These are phyloP conservation scores for Vigna trinervia DNA, from an alignment of 306 rosid genomes.

Conservation along the genomic window DNA sequence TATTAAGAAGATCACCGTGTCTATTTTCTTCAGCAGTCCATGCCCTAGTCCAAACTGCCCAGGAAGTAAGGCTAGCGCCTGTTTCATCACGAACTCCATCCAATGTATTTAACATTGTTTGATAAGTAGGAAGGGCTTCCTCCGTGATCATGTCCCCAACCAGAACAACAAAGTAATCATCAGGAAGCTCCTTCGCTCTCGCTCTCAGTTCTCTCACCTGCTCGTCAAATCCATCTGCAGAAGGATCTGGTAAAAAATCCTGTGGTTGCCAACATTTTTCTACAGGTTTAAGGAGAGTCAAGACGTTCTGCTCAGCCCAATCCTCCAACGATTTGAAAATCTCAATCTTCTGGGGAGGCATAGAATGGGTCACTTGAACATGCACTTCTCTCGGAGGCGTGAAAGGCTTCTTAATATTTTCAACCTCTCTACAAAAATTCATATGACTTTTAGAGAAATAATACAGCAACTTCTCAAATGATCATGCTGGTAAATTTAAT, in stretches of 20 bases:
- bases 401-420: slow-evolving; percentile 73
- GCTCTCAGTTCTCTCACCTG: slow-evolving; percentile 79
- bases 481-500: not conserved
- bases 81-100: slow-evolving; percentile 95
- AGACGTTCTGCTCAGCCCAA: slow-evolving; percentile 85
- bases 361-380: slow-evolving; percentile 85
- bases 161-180: slow-evolving; percentile 86
- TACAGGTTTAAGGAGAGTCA: slow-evolving; percentile 79
- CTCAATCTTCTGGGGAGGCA: slow-evolving; percentile 90
- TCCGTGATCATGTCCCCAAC: slow-evolving; percentile 96
- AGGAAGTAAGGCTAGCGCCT: slow-evolving; percentile 86
- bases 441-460: slow-evolving; percentile 34
- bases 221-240: slow-evolving; percentile 80
- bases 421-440: slow-evolving; percentile 65
- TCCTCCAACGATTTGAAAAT: slow-evolving; percentile 82
- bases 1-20: slow-evolving; percentile 92
- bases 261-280: slow-evolving; percentile 97
- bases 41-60: slow-evolving; percentile 98
- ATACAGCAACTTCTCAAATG: not conserved
- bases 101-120: slow-evolving; percentile 89
- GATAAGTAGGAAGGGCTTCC: slow-evolving; percentile 95
- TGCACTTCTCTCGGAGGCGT: slow-evolving; percentile 86
- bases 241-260: slow-evolving; percentile 85
- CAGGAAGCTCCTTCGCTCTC: slow-evolving; percentile 86
- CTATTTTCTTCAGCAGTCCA: slow-evolving; percentile 98